Evolutionary conservation across 108 stramenopile genomes (phyloP).

Genomic region (Skeletonema menzelii): DNA sequence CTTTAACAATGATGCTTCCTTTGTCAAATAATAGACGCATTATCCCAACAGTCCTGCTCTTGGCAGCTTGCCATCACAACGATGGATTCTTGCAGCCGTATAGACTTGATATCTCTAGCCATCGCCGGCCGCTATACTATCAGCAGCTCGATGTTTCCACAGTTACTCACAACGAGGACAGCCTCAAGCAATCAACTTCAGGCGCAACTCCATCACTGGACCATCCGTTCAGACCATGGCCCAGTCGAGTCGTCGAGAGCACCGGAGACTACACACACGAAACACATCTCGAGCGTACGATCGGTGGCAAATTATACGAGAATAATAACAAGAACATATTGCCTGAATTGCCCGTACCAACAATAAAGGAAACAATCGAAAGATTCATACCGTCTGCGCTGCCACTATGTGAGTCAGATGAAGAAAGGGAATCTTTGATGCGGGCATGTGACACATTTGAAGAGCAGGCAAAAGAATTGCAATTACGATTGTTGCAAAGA

Average conservation of each 20-base stretch:
- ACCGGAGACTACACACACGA: not conserved
- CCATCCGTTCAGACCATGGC: not conserved
- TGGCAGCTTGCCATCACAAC: not conserved
- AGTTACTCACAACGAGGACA: not conserved
- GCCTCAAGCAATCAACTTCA: not conserved
- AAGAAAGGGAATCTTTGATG: conserved; percentile 27
- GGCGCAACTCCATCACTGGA: not conserved
- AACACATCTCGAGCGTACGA: conserved; percentile 1
- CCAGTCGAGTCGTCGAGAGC: not conserved
- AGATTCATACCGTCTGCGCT: conserved; percentile 53
- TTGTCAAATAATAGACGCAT: not conserved
- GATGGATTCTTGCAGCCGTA: not conserved
- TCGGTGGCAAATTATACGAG: conserved; percentile 57
- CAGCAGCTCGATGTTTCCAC: not conserved
- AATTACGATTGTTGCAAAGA: conserved; percentile 44
- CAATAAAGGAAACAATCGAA: conserved; percentile 54
- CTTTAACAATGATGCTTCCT: not conserved
- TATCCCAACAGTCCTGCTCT: not conserved
- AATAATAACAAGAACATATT: conserved; percentile 49
- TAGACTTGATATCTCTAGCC: not conserved
- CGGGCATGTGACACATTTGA: conserved; percentile 42
- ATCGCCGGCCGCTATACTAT: not conserved
- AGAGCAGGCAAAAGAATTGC: conserved; percentile 43
- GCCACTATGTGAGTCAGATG: conserved; percentile 37
- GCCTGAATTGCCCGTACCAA: conserved; percentile 65